Evolutionary conservation across 2,329 filamentous ascomycete species (phyloP).

Genomic region (Madurella mycetomatis): DNA sequence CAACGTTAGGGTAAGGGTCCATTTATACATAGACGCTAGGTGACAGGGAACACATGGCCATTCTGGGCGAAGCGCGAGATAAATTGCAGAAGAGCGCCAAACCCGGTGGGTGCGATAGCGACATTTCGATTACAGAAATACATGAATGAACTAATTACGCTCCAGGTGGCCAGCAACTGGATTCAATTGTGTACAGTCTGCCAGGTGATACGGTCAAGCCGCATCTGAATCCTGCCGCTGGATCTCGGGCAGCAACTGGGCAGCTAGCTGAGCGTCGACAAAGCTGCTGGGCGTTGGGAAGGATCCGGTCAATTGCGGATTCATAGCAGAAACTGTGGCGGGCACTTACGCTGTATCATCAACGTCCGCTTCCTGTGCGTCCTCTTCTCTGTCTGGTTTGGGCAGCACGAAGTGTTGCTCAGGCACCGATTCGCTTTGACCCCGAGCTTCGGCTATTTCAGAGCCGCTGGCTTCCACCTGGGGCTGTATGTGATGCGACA

Average conservation of each 20-base stretch:
- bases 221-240: constrained; percentile 5
- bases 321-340: background rate
- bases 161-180: too few relatives aligned
- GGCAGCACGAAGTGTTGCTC: background rate
- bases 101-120: too few relatives aligned
- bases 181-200: too few relatives aligned
- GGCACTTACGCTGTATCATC: constrained; percentile 2
- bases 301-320: background rate
- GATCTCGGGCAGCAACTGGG: constrained; percentile 20
- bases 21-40: too few relatives aligned
- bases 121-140: too few relatives aligned
- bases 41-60: too few relatives aligned
- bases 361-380: background rate
- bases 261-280: constrained; percentile 16
- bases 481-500: background rate
- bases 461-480: background rate
- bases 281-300: background rate
- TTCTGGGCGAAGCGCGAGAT: too few relatives aligned
- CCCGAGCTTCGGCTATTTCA: background rate
- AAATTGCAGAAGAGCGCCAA: too few relatives aligned
- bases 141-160: too few relatives aligned
- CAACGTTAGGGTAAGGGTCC: too few relatives aligned
- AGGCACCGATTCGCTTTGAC: constrained; percentile 1
- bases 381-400: background rate
- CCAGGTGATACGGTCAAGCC: background rate